phyloP scores from a whole-genome alignment of 495 filamentous ascomycete species.

The Neurospora sublineolata region DNA sequence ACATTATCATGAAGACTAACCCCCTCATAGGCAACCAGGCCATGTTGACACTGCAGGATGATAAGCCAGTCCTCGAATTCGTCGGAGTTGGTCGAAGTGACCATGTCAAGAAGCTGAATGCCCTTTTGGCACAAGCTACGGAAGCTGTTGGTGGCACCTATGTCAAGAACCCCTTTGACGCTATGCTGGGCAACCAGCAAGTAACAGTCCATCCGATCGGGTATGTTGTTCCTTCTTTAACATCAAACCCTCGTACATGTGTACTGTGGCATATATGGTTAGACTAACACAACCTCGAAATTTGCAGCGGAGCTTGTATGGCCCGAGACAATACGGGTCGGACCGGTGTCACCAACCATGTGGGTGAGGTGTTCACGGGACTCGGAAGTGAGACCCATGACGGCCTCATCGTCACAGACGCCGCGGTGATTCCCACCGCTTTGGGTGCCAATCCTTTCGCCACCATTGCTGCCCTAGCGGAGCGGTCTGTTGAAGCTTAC shows the following conservation, averaged over 20 bases:
- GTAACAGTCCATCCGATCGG: slow-evolving; percentile 61
- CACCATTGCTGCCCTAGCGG: slow-evolving; percentile 56
- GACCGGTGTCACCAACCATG: slow-evolving; percentile 52
- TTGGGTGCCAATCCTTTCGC: slow-evolving; percentile 60
- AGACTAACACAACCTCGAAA: slow-evolving; percentile 4
- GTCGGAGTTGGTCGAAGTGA: slow-evolving; percentile 42
- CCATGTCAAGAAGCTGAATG: slow-evolving; percentile 43
- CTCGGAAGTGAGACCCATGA: slow-evolving; percentile 36
- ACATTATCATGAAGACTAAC: slow-evolving; percentile 1
- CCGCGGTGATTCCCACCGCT: slow-evolving; percentile 50
- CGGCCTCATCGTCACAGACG: slow-evolving; percentile 53
- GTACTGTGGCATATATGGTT: slow-evolving; percentile 4
- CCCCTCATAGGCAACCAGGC: slow-evolving; percentile 41
- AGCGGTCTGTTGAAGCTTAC: slow-evolving; percentile 46
- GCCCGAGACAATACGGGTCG: slow-evolving; percentile 43
- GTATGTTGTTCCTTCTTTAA: slow-evolving; percentile 13
- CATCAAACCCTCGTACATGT: background rate
- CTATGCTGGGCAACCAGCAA: slow-evolving; percentile 42
- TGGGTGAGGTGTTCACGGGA: slow-evolving; percentile 49
- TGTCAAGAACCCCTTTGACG: slow-evolving; percentile 45
- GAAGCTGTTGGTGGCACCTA: slow-evolving; percentile 46
- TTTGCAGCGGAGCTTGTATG: slow-evolving; percentile 47
- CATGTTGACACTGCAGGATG: slow-evolving; percentile 44
- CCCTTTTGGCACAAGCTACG: slow-evolving; percentile 40
- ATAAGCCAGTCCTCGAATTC: slow-evolving; percentile 49